phyloP scores from a whole-genome alignment of 108 stramenopile species.

The Bacterosira constricta region DNA sequence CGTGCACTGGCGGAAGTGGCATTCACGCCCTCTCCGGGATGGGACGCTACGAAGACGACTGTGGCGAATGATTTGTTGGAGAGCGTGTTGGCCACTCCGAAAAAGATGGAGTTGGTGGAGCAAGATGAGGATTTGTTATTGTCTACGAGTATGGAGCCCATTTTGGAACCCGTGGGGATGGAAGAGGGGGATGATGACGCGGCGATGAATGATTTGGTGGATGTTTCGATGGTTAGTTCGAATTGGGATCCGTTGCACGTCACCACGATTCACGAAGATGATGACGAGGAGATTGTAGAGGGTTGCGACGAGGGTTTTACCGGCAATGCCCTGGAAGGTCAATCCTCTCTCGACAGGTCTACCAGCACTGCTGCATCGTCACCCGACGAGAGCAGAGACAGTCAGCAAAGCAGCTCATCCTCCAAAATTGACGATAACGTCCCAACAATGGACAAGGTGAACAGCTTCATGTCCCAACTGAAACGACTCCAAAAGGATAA shows the following conservation, averaged over 20 bases:
- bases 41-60: conserved; percentile 9
- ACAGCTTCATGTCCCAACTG: conserved; percentile 33
- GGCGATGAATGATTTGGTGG: not conserved
- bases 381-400: not conserved
- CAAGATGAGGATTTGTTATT: not conserved
- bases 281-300: not conserved
- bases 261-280: not conserved
- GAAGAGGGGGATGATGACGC: conserved; percentile 8
- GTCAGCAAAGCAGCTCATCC: not conserved
- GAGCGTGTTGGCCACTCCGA: conserved; percentile 5
- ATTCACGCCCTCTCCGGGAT: not conserved
- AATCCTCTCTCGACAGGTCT: too few relatives aligned
- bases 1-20: too few relatives aligned
- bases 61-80: not conserved
- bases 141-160: not conserved
- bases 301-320: not conserved
- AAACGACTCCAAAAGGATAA: conserved; percentile 4
- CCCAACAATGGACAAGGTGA: conserved; percentile 29
- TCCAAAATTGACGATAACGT: not conserved
- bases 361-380: not conserved
- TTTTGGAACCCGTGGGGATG: not conserved
- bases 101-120: not conserved
- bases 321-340: too few relatives aligned
- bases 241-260: conserved; percentile 26
- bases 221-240: conserved; percentile 12